Evolutionary conservation across 1,284 basidiomycete genomes (phyloP).

Genomic region (Ganoderma meredithae): DNA sequence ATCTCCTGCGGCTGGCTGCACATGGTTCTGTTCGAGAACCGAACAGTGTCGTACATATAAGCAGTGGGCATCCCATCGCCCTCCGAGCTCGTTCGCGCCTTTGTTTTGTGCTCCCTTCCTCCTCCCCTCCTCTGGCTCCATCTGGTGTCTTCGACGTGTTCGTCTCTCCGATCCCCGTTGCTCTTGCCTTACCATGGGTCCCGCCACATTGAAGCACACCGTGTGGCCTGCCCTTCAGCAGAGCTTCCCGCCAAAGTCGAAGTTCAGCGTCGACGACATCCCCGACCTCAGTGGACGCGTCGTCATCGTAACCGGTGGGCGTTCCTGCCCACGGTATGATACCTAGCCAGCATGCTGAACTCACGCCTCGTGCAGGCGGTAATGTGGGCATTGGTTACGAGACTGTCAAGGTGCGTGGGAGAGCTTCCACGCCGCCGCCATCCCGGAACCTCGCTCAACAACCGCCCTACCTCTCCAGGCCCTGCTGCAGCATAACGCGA

Average conservation of each 20-base stretch:
- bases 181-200: conserved; percentile 9
- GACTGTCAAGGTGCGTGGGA: conserved; percentile 37
- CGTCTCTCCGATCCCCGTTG: neutral
- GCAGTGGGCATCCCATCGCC: neutral
- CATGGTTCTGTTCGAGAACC: neutral
- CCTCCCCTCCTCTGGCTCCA: too few species aligned
- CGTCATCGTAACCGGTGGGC: conserved; percentile 49
- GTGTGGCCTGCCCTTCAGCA: conserved; percentile 4
- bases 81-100: neutral
- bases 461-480: conserved; percentile 34
- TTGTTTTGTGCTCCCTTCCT: too few species aligned
- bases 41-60: neutral
- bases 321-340: too few species aligned
- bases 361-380: conserved; percentile 38
- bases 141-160: neutral
- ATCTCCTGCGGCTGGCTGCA: neutral
- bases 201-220: conserved; percentile 6
- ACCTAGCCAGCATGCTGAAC: too few species aligned
- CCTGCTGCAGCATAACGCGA: conserved; percentile 54
- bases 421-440: neutral
- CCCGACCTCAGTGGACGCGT: conserved; percentile 59
- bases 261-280: conserved; percentile 54
- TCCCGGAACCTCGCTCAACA: neutral
- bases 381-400: conserved; percentile 52
- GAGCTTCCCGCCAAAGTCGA: conserved; percentile 48